A percentile compares a stretch with the other conserved stretches of the same genome.
phyloP scores from a whole-genome alignment of 441 rosid genomes.

The Populus tomentosa region DNA sequence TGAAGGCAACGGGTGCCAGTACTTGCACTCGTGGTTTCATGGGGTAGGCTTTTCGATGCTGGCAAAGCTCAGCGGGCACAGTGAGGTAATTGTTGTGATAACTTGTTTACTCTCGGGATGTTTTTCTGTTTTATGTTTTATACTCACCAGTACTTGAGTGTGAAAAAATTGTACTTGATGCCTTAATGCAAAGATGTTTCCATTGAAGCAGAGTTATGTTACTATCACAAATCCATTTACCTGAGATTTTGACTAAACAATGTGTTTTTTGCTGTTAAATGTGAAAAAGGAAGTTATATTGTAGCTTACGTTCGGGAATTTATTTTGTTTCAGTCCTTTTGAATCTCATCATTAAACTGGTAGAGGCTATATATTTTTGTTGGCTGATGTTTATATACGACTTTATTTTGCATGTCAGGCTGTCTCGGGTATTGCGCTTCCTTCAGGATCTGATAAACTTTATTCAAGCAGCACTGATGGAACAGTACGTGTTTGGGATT shows the following conservation, averaged over 20 bases:
- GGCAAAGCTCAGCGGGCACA: constrained; percentile 48
- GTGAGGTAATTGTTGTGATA: constrained; percentile 28
- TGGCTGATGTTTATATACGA: background rate
- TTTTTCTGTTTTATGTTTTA: too few relatives aligned
- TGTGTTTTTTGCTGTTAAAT: too few relatives aligned
- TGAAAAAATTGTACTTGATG: too few relatives aligned
- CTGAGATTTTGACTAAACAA: too few relatives aligned
- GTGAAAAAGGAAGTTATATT: too few relatives aligned
- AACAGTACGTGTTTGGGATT: constrained; percentile 73
- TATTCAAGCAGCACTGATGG: constrained; percentile 77
- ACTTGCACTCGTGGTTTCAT: constrained; percentile 46
- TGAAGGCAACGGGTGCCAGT: constrained; percentile 42
- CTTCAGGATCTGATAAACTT: constrained; percentile 72
- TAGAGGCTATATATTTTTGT: background rate
- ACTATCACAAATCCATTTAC: too few relatives aligned
- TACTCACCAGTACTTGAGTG: too few relatives aligned
- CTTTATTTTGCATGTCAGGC: constrained; percentile 29
- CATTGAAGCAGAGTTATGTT: too few relatives aligned
- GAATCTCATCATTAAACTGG: background rate
- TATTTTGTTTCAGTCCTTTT: background rate
- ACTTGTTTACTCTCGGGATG: background rate
- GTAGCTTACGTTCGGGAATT: background rate
- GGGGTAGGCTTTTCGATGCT: constrained; percentile 41
- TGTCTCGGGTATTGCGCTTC: constrained; percentile 71
- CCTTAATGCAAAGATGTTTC: too few relatives aligned